These are phyloP conservation scores for Hymenoscyphus linearis DNA, from an alignment of 2,329 filamentous ascomycete genomes.

Conservation along the genomic window DNA sequence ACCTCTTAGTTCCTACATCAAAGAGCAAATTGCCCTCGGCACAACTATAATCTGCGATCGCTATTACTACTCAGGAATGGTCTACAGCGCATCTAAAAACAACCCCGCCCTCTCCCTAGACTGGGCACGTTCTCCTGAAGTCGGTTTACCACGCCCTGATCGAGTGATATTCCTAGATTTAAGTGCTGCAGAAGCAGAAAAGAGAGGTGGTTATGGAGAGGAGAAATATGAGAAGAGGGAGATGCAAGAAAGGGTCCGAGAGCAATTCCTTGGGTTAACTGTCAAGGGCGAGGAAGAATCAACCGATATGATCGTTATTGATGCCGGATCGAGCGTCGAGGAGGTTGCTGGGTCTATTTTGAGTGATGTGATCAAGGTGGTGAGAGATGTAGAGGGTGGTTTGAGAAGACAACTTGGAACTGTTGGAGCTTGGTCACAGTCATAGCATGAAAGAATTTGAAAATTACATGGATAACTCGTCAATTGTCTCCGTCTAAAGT, in stretches of 20 bases:
- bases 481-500: not conserved
- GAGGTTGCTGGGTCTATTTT: slow-evolving; percentile 3
- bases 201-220: slow-evolving; percentile 78
- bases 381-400: slow-evolving; percentile 22
- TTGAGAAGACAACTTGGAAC: slow-evolving; percentile 43
- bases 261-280: slow-evolving; percentile 62
- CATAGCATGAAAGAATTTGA: not conserved
- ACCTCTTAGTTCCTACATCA: slow-evolving; percentile 43
- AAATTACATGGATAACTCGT: not conserved
- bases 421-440: slow-evolving; percentile 14
- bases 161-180: slow-evolving; percentile 83
- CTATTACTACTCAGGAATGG: slow-evolving; percentile 91
- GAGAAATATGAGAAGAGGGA: slow-evolving; percentile 84
- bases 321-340: slow-evolving; percentile 38
- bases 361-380: not conserved
- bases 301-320: slow-evolving; percentile 48
- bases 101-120: slow-evolving; percentile 62
- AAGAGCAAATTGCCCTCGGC: slow-evolving; percentile 53
- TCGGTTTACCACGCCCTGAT: slow-evolving; percentile 83
- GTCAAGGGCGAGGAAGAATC: slow-evolving; percentile 40
- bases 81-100: slow-evolving; percentile 86
- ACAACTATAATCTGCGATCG: slow-evolving; percentile 80
- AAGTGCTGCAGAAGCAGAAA: slow-evolving; percentile 63
- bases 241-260: slow-evolving; percentile 75
- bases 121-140: slow-evolving; percentile 82